Conservation (phyloP, 2,329 filamentous ascomycete species). For the Colletotrichum sp. region DNA sequence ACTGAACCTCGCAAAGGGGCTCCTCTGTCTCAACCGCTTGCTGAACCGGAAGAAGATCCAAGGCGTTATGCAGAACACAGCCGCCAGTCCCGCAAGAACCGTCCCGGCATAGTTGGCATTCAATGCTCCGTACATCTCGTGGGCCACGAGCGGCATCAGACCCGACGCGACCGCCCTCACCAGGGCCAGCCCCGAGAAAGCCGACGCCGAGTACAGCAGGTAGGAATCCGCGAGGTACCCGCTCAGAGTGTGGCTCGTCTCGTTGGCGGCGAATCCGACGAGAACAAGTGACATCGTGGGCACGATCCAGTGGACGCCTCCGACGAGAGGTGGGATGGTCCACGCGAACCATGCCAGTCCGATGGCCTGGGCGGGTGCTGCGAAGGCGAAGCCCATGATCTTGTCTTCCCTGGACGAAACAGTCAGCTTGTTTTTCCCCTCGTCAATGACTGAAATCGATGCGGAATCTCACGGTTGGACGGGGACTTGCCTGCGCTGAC, state of each 20-base stretch:
- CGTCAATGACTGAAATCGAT: not conserved
- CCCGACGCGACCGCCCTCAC: conserved; percentile 28
- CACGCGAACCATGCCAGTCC: conserved; percentile 52
- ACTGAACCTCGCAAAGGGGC: conserved; percentile 28
- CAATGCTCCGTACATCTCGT: conserved; percentile 25
- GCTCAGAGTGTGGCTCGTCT: conserved; percentile 32
- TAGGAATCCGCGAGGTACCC: conserved; percentile 31
- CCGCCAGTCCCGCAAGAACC: conserved; percentile 25
- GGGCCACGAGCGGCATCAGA: conserved; percentile 28
- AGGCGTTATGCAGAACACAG: conserved; percentile 23
- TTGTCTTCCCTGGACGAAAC: conserved; percentile 1
- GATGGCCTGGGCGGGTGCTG: conserved; percentile 44
- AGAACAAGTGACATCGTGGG: conserved; percentile 44
- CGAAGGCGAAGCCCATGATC: conserved; percentile 46
- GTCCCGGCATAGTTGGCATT: conserved; percentile 27
- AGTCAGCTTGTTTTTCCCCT: not conserved
- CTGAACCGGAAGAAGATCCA: conserved; percentile 27
- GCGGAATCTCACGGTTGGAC: conserved; percentile 24
- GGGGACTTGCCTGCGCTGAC: conserved; percentile 16
- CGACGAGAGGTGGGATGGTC: conserved; percentile 47
- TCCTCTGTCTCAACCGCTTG: conserved; percentile 24
- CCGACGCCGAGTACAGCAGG: conserved; percentile 28
- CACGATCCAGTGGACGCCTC: conserved; percentile 39
- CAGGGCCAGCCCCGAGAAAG: conserved; percentile 28
- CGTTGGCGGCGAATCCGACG: conserved; percentile 52